phyloP scores from a whole-genome alignment of 371 early-diverging fungal species.

The Smittium mucronatum region DNA sequence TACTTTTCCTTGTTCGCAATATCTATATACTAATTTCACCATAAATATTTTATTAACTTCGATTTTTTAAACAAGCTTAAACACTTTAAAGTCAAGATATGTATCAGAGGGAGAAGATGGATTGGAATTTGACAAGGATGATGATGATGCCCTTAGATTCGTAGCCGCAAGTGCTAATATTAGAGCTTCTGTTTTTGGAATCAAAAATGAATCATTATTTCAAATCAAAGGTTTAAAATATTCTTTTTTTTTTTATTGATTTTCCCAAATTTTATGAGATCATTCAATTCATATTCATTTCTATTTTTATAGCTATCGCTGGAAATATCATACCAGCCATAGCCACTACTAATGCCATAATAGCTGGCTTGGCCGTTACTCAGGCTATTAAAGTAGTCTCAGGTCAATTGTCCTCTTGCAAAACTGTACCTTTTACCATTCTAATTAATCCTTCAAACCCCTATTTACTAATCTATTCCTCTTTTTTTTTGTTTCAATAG shows the following conservation, averaged over 20 bases:
- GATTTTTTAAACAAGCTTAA: background rate
- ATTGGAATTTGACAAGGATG: conserved; percentile 87
- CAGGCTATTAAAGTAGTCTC: conserved; percentile 63
- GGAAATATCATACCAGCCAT: conserved; percentile 99
- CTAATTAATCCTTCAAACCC: background rate
- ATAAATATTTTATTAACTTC: background rate
- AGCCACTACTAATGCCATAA: conserved; percentile 98
- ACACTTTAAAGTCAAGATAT: conserved; percentile 1
- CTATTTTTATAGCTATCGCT: conserved; percentile 66
- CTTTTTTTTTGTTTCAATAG: conserved; percentile 14
- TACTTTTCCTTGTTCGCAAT: too few species aligned
- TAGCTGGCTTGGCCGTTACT: conserved; percentile 90
- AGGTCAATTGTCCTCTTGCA: conserved; percentile 36
- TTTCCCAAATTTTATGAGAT: background rate
- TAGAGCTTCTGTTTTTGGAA: conserved; percentile 66
- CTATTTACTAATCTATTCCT: conserved; percentile 17
- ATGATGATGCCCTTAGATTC: conserved; percentile 74
- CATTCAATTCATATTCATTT: background rate
- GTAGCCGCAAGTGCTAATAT: conserved; percentile 85
- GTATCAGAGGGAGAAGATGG: background rate
- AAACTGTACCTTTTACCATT: conserved; percentile 29
- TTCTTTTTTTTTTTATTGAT: background rate
- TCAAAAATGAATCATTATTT: conserved; percentile 66
- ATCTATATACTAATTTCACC: too few species aligned
- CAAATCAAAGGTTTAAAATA: conserved; percentile 46